These are phyloP conservation scores for Aspergillus alliaceus DNA, from an alignment of 2,329 filamentous ascomycete genomes.

Conservation along the genomic window DNA sequence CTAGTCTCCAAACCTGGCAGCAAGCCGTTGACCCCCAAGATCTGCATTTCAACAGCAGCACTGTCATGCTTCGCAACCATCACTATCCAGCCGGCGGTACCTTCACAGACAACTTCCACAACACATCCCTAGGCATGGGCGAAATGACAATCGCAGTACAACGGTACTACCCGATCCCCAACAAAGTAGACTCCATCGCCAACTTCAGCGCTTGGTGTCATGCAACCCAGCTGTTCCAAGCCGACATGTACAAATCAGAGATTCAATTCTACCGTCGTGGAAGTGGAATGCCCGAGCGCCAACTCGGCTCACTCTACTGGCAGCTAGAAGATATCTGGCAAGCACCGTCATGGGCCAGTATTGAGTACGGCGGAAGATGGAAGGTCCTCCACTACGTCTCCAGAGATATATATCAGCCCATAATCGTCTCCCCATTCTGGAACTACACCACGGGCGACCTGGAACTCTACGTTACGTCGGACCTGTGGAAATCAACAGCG, in stretches of 20 bases:
- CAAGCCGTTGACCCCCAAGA: slow-evolving; percentile 53
- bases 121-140: slow-evolving; percentile 38
- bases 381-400: slow-evolving; percentile 61
- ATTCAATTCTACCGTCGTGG: slow-evolving; percentile 64
- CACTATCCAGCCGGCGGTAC: slow-evolving; percentile 56
- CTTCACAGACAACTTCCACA: slow-evolving; percentile 46
- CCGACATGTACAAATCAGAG: slow-evolving; percentile 61
- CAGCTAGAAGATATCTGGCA: slow-evolving; percentile 67
- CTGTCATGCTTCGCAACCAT: slow-evolving; percentile 58
- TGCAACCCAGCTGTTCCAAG: slow-evolving; percentile 64
- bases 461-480: slow-evolving; percentile 57
- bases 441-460: slow-evolving; percentile 52
- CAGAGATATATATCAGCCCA: slow-evolving; percentile 57
- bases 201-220: slow-evolving; percentile 65
- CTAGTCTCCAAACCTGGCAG: slow-evolving; percentile 58
- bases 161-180: slow-evolving; percentile 57
- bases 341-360: slow-evolving; percentile 63
- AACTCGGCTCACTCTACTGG: slow-evolving; percentile 64
- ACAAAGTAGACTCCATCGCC: slow-evolving; percentile 53
- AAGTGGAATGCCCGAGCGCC: slow-evolving; percentile 57
- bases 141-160: slow-evolving; percentile 61
- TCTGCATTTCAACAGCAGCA: slow-evolving; percentile 58
- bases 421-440: slow-evolving; percentile 62
- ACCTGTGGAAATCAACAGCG: slow-evolving; percentile 53
- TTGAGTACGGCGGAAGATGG: slow-evolving; percentile 64